Evolutionary conservation across 345 rosid genomes (phyloP).

Genomic region (Xanthoceras sorbifolium): DNA sequence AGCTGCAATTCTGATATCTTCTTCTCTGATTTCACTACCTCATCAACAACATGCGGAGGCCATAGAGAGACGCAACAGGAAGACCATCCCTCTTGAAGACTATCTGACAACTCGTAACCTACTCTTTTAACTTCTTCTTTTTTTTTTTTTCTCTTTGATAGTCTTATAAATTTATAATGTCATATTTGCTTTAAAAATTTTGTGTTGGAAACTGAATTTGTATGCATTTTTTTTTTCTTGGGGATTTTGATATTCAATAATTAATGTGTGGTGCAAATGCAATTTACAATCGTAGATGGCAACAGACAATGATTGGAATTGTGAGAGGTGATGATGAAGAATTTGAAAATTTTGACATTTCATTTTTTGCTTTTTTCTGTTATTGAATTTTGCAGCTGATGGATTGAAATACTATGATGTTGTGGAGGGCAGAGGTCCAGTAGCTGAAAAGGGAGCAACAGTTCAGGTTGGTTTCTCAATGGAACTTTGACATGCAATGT

Average conservation of each 20-base stretch:
- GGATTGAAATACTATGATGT: slow-evolving; percentile 87
- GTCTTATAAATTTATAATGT: not conserved
- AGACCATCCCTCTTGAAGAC: slow-evolving; percentile 67
- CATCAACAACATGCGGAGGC: slow-evolving; percentile 57
- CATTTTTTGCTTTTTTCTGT: not conserved
- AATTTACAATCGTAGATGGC: no score
- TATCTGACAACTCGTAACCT: slow-evolving; percentile 66
- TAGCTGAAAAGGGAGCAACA: slow-evolving; percentile 72
- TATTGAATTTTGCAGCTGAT: slow-evolving; percentile 48
- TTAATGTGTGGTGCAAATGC: no score
- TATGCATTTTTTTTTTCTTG: not conserved
- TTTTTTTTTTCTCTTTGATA: slow-evolving; percentile 11
- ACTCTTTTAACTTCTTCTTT: no score
- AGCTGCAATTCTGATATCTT: slow-evolving; percentile 45
- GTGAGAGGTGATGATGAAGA: not conserved
- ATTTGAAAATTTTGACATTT: not conserved
- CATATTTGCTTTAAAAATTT: not conserved
- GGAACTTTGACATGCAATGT: not conserved
- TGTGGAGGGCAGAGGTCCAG: slow-evolving; percentile 76
- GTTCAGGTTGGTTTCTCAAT: slow-evolving; percentile 55
- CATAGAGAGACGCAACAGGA: slow-evolving; percentile 80
- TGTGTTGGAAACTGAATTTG: not conserved
- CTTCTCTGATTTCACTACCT: slow-evolving; percentile 49
- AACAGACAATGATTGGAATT: not conserved
- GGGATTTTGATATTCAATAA: not conserved